Percentiles rank a stretch among this genome's conserved stretches.
Evolutionary conservation across 1,284 basidiomycete species (phyloP).

Genomic region (Porodaedalea pini): DNA sequence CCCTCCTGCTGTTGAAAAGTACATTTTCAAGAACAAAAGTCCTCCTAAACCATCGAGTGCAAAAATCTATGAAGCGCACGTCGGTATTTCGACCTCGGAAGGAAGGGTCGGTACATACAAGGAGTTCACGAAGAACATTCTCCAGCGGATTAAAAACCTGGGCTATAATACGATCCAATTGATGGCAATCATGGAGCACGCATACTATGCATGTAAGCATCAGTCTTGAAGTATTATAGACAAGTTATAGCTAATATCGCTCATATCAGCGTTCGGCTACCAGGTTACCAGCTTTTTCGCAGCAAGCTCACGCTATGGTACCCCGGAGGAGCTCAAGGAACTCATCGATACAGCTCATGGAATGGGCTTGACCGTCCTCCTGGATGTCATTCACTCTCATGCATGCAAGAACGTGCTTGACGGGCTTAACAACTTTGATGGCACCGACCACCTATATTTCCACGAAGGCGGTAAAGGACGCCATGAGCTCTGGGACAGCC

Average conservation of each 20-base stretch:
- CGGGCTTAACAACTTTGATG: constrained; percentile 94
- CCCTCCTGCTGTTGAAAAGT: constrained; percentile 67
- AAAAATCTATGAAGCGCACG: constrained; percentile 96
- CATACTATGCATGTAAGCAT: constrained; percentile 91
- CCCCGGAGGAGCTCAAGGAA: constrained; percentile 93
- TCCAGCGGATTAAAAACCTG: constrained; percentile 85
- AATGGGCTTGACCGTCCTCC: constrained; percentile 88
- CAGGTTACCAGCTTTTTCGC: constrained; percentile 98
- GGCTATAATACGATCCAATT: constrained; percentile 98
- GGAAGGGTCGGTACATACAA: constrained; percentile 89
- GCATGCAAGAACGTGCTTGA: constrained; percentile 97
- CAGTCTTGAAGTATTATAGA: constrained; percentile 12
- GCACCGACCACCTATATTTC: constrained; percentile 95
- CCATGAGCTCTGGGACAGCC: constrained; percentile 96
- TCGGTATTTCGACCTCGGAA: constrained; percentile 93
- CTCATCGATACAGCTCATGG: constrained; percentile 93
- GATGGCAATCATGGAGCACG: constrained; percentile 98
- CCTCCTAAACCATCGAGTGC: constrained; percentile 69
- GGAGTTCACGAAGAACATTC: constrained; percentile 84
- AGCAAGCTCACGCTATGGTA: constrained; percentile 92
- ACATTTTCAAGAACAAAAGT: constrained; percentile 79
- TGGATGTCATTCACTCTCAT: constrained; percentile 97
- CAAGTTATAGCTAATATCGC: constrained; percentile 20
- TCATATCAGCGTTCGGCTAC: constrained; percentile 82
- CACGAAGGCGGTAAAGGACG: constrained; percentile 87